A percentile compares a stretch with the other conserved stretches of the same genome.
Conservation (phyloP, 2,329 filamentous ascomycete species). For the Fusarium sp. region DNA sequence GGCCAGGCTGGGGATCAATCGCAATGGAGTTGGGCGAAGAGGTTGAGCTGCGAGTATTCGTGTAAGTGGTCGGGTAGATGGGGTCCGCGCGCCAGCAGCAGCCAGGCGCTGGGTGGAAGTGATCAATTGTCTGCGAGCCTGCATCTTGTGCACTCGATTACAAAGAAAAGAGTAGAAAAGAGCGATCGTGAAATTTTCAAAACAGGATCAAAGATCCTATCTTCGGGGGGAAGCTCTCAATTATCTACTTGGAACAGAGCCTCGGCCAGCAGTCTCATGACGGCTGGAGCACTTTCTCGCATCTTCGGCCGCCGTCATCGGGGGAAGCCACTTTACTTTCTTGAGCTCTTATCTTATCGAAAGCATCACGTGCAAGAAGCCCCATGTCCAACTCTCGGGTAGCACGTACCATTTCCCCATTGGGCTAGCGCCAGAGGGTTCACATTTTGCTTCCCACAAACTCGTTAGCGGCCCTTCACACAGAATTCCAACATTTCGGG, state of each 20-base stretch:
- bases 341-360: conserved; percentile 33
- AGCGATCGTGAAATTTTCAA: conserved; percentile 5
- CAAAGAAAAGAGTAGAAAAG: conserved; percentile 2
- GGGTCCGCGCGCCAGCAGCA: conserved; percentile 46
- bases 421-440: conserved; percentile 55
- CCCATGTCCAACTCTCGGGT: conserved; percentile 45
- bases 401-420: conserved; percentile 40
- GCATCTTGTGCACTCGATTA: conserved; percentile 48
- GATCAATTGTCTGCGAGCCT: conserved; percentile 55
- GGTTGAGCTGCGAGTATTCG: conserved; percentile 40
- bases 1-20: conserved; percentile 53
- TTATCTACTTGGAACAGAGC: conserved; percentile 35
- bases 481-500: conserved; percentile 57
- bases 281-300: conserved; percentile 53
- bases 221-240: conserved; percentile 17
- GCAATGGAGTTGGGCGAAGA: conserved; percentile 36
- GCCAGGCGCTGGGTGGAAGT: conserved; percentile 52
- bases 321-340: conserved; percentile 3
- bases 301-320: conserved; percentile 49
- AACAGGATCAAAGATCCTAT: conserved; percentile 13
- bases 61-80: conserved; percentile 45
- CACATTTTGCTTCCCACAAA: conserved; percentile 59
- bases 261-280: conserved; percentile 42
- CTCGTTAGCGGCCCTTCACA: conserved; percentile 56
- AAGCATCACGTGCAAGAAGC: conserved; percentile 50